Evolutionary conservation across 768 basidiomycete species (phyloP), one percentile per base, ranked within the genome.

Genomic region (Tulasnella calospora): DNA sequence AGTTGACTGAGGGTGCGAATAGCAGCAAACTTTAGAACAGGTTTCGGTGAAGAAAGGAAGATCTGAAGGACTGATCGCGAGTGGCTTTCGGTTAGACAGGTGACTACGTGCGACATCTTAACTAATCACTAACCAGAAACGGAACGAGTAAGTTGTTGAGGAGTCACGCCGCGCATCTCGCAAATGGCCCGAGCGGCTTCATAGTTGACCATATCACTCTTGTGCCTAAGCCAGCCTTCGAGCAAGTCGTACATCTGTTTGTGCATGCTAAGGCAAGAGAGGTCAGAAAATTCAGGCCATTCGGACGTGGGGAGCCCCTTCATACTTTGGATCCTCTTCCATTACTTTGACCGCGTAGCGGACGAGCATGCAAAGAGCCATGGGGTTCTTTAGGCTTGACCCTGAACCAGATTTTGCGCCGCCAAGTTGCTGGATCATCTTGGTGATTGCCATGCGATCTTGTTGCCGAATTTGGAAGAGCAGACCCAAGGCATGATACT

Each of bases 201-300:
- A 80, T 96, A 94, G 85, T 99, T 99, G 83, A 99, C 98, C 97
- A 98, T 99, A 84, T 99, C 98, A 81, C 95, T 98, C 88, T 99
- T 99, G 86, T 99, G 98, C 79, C 96, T 91, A 79, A 99, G 87
- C 91, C 96, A 96, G 44, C 93, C 92, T 83, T 99, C 98, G 47
- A 99, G 87, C 61, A 98, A 88, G 80, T 99, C 98, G 74, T 95
- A 87, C 89, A 98, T 97, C 82, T 94, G 95, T 80, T 89, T 91
- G 84, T 97, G 95, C 35, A 96, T 87, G 83, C 97, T 99, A 0
- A 36, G 27, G 74, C 67, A 61, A 27, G 51, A 44, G 17, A 40
- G 44, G 82, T 78, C 10, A 79, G 13, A 23, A 10, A 77, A 57
- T 57, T 71, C 27, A 72, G 61, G 6, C 3, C 8, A 67, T 61